Conservation (phyloP, 1,139 yeast species). For the Magnusiomyces suaveolens region DNA sequence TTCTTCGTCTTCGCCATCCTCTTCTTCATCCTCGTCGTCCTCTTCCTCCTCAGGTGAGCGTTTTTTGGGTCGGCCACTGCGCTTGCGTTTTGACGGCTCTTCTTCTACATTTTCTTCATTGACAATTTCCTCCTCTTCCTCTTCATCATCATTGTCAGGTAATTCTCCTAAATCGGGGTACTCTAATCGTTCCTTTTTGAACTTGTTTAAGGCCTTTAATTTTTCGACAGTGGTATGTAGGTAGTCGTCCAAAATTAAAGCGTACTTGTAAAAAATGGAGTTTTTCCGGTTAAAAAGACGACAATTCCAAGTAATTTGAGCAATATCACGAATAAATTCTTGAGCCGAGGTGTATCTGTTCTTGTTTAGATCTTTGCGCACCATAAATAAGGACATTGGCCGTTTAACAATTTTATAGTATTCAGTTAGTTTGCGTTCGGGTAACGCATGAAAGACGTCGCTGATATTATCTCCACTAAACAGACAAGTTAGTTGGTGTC, state of each 20-base stretch:
- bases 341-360: conserved; percentile 49
- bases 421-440: conserved; percentile 36
- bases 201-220: conserved; percentile 37
- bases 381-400: conserved; percentile 41
- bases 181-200: conserved; percentile 35
- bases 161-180: conserved; percentile 69
- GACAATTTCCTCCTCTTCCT: conserved; percentile 23
- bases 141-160: conserved; percentile 34
- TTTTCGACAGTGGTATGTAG: conserved; percentile 48
- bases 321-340: conserved; percentile 65
- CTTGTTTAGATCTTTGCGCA: conserved; percentile 40
- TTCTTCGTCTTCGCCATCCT: conserved; percentile 21
- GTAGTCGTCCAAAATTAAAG: conserved; percentile 57
- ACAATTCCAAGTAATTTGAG: conserved; percentile 85
- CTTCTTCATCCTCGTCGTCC: conserved; percentile 28
- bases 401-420: conserved; percentile 41
- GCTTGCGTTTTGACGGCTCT: conserved; percentile 11
- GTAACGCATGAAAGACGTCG: conserved; percentile 39
- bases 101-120: conserved; percentile 22
- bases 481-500: no score
- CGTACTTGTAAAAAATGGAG: conserved; percentile 60
- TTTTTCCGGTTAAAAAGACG: conserved; percentile 66
- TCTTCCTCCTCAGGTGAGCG: conserved; percentile 18
- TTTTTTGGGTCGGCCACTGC: conserved; percentile 15
- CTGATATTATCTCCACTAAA: conserved; percentile 27